Percentiles rank a stretch among this genome's conserved stretches.
Conservation (phyloP, 345 rosid species). For the Populus tremula region DNA sequence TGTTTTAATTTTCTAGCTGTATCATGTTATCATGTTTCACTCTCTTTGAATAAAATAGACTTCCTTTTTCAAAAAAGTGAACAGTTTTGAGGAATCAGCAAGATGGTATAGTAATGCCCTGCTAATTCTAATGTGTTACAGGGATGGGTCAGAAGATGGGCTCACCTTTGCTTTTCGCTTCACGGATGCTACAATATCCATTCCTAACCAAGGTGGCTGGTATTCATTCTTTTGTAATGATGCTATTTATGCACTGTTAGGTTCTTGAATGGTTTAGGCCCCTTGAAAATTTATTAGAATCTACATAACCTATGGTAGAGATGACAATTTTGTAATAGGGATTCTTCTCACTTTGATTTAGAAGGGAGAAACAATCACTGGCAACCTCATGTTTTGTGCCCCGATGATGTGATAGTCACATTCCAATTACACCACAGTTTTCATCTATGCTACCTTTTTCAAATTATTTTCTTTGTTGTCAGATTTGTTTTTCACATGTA, state of each 20-base stretch:
- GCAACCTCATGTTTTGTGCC: background rate
- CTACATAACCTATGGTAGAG: background rate
- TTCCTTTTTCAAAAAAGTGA: background rate
- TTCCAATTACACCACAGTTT: background rate
- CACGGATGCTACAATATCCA: conserved; percentile 73
- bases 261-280: background rate
- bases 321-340: background rate
- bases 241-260: background rate
- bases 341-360: background rate
- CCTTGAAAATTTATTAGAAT: background rate
- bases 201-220: conserved; percentile 83
- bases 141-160: conserved; percentile 90
- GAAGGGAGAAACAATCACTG: background rate
- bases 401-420: background rate
- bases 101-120: conserved; percentile 19
- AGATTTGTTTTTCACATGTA: background rate
- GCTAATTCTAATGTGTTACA: conserved; percentile 39
- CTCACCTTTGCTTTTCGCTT: conserved; percentile 93
- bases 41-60: background rate
- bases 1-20: background rate
- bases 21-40: background rate
- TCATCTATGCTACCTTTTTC: background rate
- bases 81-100: background rate
- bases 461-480: background rate
- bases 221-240: conserved; percentile 10